Percentiles rank a stretch among this genome's conserved stretches.
phyloP scores from a whole-genome alignment of 1,139 yeast species.

The Pneumocystis carinii region DNA sequence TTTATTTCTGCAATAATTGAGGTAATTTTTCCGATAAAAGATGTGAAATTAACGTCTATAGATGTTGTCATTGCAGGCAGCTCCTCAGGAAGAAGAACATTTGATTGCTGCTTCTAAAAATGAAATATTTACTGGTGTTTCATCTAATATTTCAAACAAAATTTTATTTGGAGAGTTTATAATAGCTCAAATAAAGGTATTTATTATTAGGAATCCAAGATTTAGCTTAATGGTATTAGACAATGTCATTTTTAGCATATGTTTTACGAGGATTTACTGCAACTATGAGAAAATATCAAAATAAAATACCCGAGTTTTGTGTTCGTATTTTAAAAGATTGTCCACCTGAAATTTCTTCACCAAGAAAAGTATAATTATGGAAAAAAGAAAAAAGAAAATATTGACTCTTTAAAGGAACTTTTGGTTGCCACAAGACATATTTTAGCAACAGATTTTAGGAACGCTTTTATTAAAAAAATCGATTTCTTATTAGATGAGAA shows the following conservation, averaged over 20 bases:
- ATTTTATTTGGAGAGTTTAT: constrained; percentile 78
- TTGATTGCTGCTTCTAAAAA: constrained; percentile 44
- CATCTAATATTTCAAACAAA: constrained; percentile 61
- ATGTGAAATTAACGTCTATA: neutral
- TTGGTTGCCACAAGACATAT: constrained; percentile 92
- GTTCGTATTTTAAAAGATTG: constrained; percentile 82
- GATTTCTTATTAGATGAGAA: constrained; percentile 74
- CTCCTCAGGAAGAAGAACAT: constrained; percentile 55
- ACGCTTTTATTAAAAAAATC: constrained; percentile 70
- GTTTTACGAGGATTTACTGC: constrained; percentile 74
- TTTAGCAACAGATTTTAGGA: constrained; percentile 71
- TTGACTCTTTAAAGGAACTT: constrained; percentile 34
- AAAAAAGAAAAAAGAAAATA: neutral
- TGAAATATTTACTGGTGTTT: constrained; percentile 36
- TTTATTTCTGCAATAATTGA: constrained; percentile 74
- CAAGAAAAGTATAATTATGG: constrained; percentile 38
- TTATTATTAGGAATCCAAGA: neutral
- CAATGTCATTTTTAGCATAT: constrained; percentile 88
- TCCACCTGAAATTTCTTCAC: constrained; percentile 87
- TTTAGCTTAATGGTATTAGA: constrained; percentile 22
- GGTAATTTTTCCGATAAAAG: neutral
- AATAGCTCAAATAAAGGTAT: constrained; percentile 70
- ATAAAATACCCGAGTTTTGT: constrained; percentile 70
- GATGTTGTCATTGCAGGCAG: constrained; percentile 61
- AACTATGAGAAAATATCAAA: constrained; percentile 47